phyloP scores from a whole-genome alignment of 192 early-diverging fungal species.

The Umbelopsis sp. region DNA sequence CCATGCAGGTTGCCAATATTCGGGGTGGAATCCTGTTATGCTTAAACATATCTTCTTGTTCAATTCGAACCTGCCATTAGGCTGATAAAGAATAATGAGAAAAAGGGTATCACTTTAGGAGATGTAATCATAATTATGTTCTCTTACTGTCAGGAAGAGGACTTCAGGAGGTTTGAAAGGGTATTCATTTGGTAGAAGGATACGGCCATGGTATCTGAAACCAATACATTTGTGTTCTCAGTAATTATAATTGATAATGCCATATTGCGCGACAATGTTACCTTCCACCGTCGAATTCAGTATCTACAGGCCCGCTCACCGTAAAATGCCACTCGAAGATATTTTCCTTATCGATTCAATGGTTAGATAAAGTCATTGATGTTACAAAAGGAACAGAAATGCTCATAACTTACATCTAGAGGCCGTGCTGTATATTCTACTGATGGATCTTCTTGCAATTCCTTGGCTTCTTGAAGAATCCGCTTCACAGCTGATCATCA shows the following conservation, averaged over 20 bases:
- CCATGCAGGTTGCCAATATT: constrained; percentile 97
- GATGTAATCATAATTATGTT: background rate
- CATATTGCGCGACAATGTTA: no score
- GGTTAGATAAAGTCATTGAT: background rate
- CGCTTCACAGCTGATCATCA: constrained; percentile 70
- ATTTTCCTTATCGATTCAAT: constrained; percentile 62
- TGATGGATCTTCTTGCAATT: constrained; percentile 67
- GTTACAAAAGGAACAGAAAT: background rate
- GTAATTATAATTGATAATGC: no score
- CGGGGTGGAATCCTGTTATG: constrained; percentile 92
- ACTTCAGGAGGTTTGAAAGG: constrained; percentile 90
- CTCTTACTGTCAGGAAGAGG: constrained; percentile 71
- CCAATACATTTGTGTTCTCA: no score
- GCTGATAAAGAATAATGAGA: constrained; percentile 28
- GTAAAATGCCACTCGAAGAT: constrained; percentile 99
- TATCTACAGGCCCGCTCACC: constrained; percentile 82
- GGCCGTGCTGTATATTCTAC: constrained; percentile 77
- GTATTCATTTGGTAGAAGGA: constrained; percentile 93
- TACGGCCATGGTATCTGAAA: constrained; percentile 82
- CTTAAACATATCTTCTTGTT: constrained; percentile 94
- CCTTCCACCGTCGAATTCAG: constrained; percentile 84
- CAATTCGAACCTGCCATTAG: constrained; percentile 87
- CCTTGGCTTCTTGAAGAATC: constrained; percentile 77
- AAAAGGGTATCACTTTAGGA: no score
- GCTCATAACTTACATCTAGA: constrained; percentile 48